These are phyloP conservation scores for Corrigiola litoralis DNA, from an alignment of 179 eudicot genomes.

Conservation along the genomic window DNA sequence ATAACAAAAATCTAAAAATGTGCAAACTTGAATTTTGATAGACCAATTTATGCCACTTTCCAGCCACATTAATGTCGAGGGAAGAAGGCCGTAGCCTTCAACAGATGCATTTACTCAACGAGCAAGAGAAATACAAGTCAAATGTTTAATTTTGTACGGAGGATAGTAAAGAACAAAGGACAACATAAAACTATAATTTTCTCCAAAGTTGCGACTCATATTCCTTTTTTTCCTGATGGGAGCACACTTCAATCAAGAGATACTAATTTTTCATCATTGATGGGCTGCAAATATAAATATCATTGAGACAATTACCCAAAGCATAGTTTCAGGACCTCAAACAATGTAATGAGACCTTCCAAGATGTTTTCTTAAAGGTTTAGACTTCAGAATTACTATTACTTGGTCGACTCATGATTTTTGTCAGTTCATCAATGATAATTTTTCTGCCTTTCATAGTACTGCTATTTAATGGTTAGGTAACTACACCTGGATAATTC, in stretches of 20 bases:
- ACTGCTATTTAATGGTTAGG: no score
- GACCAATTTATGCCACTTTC: no score
- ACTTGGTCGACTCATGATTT: background rate
- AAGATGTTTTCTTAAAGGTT: background rate
- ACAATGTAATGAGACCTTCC: background rate
- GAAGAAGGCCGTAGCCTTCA: no score
- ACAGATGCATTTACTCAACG: no score
- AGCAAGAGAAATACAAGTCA: background rate
- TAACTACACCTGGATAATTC: no score
- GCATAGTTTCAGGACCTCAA: conserved; percentile 3
- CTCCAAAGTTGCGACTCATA: background rate
- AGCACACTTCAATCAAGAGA: background rate
- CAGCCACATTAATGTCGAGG: background rate
- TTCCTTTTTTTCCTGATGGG: background rate
- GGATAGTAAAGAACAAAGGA: background rate
- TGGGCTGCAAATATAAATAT: background rate
- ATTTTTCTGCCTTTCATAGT: no score
- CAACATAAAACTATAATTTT: no score
- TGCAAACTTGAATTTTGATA: no score
- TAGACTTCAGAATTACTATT: no score
- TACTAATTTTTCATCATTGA: no score
- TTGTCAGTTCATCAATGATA: no score
- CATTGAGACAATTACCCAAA: background rate
- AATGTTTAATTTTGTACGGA: background rate
- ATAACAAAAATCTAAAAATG: no score